These are phyloP conservation scores for Cadophora malorum DNA, from an alignment of 2,329 filamentous ascomycete genomes.

Conservation along the genomic window DNA sequence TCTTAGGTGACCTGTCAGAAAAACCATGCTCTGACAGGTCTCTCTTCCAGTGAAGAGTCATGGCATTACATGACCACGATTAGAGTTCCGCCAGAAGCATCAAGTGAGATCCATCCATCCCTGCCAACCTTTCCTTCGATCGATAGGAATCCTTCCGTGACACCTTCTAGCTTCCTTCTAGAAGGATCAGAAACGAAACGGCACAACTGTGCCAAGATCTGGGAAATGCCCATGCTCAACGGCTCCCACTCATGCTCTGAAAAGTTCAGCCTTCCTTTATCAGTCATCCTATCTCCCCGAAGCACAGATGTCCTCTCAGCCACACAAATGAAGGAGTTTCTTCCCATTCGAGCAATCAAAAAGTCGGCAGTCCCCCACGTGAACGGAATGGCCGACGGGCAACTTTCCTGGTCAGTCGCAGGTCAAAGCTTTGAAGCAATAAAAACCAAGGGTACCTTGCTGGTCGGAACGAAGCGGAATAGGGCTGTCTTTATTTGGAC, in stretches of 20 bases:
- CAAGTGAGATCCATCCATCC: background rate
- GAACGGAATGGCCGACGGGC: constrained; percentile 11
- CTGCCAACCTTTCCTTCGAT: background rate
- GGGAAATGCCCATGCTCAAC: background rate
- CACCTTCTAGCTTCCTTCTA: constrained; percentile 18
- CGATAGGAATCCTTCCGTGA: background rate
- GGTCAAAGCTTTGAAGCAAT: background rate
- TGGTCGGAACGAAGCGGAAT: constrained; percentile 2
- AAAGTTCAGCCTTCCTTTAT: background rate
- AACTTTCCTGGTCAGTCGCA: background rate
- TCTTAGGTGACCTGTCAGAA: background rate
- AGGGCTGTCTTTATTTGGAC: constrained; percentile 2
- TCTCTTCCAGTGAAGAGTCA: background rate
- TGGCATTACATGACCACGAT: background rate
- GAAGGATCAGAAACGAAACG: constrained; percentile 11
- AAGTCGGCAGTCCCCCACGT: constrained; percentile 12
- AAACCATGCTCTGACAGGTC: background rate
- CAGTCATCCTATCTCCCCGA: background rate
- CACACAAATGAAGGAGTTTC: background rate
- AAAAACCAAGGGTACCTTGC: background rate
- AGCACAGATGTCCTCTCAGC: background rate
- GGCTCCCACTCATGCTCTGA: constrained; percentile 6
- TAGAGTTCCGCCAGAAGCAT: constrained; percentile 5
- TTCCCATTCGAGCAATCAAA: background rate
- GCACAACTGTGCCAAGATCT: constrained; percentile 9